Evolutionary conservation across 2,329 filamentous ascomycete genomes (phyloP), one percentile per base, ranked within the genome.

Genomic region (Aspergillus novofumigatus): DNA sequence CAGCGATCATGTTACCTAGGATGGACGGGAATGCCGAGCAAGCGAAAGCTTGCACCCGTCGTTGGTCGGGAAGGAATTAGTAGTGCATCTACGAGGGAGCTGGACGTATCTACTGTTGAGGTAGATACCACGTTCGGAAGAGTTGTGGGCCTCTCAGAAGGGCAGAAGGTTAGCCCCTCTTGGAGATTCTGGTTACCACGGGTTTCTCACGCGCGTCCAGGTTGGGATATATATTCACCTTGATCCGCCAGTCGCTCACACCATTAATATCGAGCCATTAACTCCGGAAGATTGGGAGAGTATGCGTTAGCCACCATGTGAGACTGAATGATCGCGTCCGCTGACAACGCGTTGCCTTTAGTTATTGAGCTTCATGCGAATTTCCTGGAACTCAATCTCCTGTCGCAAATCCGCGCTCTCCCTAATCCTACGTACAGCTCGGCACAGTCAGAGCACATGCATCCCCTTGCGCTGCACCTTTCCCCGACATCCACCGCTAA

Each of bases 21-120:
- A 72, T 99, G 94, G 94, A 97, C 94, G 10, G 94, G 94, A 66
- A 95, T 99, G 91, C 89, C 92, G 63, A 97, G 92, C 80, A 95
- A 92, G 81, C 86, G 90, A 69, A 89, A 86, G 72, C 78, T 89
- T 64, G 85, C 87, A 11, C 84, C 90, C 0, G 82, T 92, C 28
- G 85, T 94, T 28, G 83, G 85, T 56, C 86, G 88, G 64, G 89
- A 94, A 69, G 89, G 90, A 0, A 82, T 92, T 65, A 84, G 78
- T 63, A 81, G 81, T 29, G 80, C 79, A n/a, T 72, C 77, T n/a
- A 78, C 80, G 11, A 82, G 86, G 67, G 90, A 94, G 59, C 89
- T 92, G 70, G 92, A 96, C 61, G 76, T 89, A 5, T 79, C 88
- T 32, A 80, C 88, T 0, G 86, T 97, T 49, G 93, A 97, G 76